Evolutionary conservation across 2,329 filamentous ascomycete genomes (phyloP).

Genomic region (Pseudohalonectria lignicola): DNA sequence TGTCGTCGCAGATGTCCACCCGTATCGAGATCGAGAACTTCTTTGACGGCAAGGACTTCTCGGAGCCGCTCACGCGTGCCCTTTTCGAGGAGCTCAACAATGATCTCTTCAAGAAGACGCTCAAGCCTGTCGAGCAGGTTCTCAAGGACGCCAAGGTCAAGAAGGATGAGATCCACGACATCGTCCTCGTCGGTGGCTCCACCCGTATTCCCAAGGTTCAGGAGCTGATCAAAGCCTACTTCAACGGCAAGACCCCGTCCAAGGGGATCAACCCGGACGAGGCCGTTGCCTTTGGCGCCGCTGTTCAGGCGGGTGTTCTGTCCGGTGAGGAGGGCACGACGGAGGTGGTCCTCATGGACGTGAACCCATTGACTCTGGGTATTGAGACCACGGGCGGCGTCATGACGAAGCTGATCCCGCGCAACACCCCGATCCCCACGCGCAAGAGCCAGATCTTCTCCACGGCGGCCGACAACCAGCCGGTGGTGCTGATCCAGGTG

Average conservation of each 20-base stretch:
- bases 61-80: constrained; percentile 93
- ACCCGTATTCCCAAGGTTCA: constrained; percentile 99
- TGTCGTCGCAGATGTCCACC: constrained; percentile 87
- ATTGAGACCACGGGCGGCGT: constrained; percentile 96
- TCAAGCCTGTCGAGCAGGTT: constrained; percentile 97
- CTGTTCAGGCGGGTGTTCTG: constrained; percentile 92
- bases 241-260: constrained; percentile 89
- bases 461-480: constrained; percentile 93
- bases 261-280: constrained; percentile 99
- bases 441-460: constrained; percentile 98
- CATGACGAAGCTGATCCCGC: constrained; percentile 93
- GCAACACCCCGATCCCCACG: constrained; percentile 89
- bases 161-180: constrained; percentile 91
- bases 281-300: constrained; percentile 95
- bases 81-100: constrained; percentile 99
- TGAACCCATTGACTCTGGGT: constrained; percentile 91
- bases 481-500: constrained; percentile 88
- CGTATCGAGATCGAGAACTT: constrained; percentile 96
- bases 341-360: constrained; percentile 89
- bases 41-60: constrained; percentile 95
- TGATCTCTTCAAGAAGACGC: constrained; percentile 97
- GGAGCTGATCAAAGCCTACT: constrained; percentile 89
- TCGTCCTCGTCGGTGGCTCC: constrained; percentile 95
- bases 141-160: constrained; percentile 96
- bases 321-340: constrained; percentile 74